Evolutionary conservation across 2,329 filamentous ascomycete species (phyloP), one percentile per base, ranked within the genome.

Genomic region (Fusarium paranaense): DNA sequence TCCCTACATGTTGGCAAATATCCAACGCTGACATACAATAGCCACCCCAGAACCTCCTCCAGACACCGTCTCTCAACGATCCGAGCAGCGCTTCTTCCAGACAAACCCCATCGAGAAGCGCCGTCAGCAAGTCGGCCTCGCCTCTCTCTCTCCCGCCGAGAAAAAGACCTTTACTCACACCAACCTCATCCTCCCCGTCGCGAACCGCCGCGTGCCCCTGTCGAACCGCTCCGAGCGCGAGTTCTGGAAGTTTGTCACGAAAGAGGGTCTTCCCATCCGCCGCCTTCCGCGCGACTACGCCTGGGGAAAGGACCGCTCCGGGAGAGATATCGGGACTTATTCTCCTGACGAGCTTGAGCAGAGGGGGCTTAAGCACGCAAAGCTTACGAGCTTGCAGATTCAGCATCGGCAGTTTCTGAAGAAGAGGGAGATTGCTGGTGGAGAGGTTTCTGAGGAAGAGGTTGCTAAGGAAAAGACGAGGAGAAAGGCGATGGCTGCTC

Each of bases 211-310:
- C 13, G 74, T 85, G 5, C 70, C 77, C 50, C 79, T 83, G 37
- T 82, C 81, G 70, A 81, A 84, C 79, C 89, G 89, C 80, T 81
- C 86, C 30, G 86, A 89, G 77, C 86, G 87, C 76, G 89, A 90
- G 75, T 86, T 88, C 78, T 91, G 89, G 89, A 89, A 88, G 80
- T 82, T 84, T 56, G 83, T 89, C 71, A 85, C 85, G 78, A 89
- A 90, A 73, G 84, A 87, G 57, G 85, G 81, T 65, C 82, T 90
- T 16, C 87, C 88, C 6, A 81, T 87, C 59, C 86, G 88, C 40
- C 81, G 82, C 30, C 81, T 87, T 20, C 78, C 80, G 25, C 77
- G 77, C 42, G 77, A 78, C 74, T 83, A 85, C 81, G 62, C 77
- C 79, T 90, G 88, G 88, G 88, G 88, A 66, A 80, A 78, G 61